A percentile compares a stretch with the other conserved stretches of the same genome.
phyloP scores from a whole-genome alignment of 306 rosid species.

The Quercus ilex region DNA sequence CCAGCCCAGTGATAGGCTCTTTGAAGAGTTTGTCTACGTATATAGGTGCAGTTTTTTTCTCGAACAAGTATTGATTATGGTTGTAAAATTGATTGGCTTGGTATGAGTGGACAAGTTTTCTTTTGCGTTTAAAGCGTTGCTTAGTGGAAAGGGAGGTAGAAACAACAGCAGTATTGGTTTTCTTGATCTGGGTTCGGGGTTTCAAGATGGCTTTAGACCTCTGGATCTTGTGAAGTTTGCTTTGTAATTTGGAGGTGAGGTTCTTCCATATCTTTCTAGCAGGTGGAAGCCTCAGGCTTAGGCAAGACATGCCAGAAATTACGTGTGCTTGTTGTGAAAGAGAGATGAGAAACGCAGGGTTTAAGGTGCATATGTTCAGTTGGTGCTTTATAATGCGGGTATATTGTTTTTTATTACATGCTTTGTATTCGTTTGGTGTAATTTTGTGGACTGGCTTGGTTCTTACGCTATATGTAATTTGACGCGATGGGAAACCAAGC shows the following conservation, averaged over 20 bases:
- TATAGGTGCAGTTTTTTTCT: constrained; percentile 36
- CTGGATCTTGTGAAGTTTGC: constrained; percentile 44
- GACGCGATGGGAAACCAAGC: neutral
- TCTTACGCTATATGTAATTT: constrained; percentile 2
- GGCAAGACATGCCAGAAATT: constrained; percentile 41
- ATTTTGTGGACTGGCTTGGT: constrained; percentile 9
- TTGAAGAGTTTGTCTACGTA: constrained; percentile 61
- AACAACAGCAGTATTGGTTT: neutral
- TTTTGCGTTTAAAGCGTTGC: constrained; percentile 25
- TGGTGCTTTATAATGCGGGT: neutral
- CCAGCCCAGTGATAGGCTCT: constrained; percentile 31
- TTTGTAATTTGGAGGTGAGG: constrained; percentile 48
- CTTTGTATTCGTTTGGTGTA: neutral
- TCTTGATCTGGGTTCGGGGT: constrained; percentile 22
- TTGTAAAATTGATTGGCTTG: neutral
- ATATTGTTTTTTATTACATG: constrained; percentile 8
- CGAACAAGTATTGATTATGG: neutral
- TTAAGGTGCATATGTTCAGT: neutral
- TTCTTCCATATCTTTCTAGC: constrained; percentile 64
- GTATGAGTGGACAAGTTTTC: neutral
- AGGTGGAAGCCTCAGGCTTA: constrained; percentile 47
- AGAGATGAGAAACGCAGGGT: neutral
- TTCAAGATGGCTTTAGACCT: constrained; percentile 49
- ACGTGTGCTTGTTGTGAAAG: neutral
- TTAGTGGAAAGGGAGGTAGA: constrained; percentile 17